A percentile compares a stretch with the other conserved stretches of the same genome.
These are phyloP conservation scores for Schizothecium vesticola DNA, from an alignment of 495 filamentous ascomycete genomes.

Conservation along the genomic window DNA sequence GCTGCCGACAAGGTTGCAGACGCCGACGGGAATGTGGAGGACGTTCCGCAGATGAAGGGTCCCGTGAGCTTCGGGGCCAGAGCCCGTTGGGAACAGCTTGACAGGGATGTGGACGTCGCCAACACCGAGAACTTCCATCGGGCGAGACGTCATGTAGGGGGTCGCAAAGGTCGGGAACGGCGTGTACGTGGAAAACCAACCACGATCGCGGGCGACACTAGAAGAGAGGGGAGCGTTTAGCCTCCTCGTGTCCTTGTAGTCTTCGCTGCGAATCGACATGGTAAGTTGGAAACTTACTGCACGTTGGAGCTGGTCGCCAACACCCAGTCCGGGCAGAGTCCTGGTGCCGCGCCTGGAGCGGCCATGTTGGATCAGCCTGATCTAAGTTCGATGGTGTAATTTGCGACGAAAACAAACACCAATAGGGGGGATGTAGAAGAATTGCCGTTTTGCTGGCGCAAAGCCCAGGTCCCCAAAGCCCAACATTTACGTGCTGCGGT, in stretches of 20 bases:
- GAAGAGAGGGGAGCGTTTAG: neutral
- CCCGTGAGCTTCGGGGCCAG: conserved; percentile 5
- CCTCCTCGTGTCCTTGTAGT: neutral
- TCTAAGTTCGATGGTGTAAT: neutral
- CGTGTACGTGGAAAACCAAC: neutral
- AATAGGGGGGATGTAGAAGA: no score
- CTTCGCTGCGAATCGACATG: neutral
- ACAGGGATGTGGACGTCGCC: conserved; percentile 10
- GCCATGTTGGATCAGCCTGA: neutral
- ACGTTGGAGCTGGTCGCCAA: neutral
- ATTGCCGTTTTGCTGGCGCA: no score
- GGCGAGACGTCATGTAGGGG: no score
- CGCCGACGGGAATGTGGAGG: conserved; percentile 2
- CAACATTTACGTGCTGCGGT: no score
- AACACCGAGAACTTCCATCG: no score
- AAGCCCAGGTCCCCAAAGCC: no score
- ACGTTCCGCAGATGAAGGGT: conserved; percentile 7
- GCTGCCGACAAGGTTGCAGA: conserved; percentile 8
- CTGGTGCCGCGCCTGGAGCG: neutral
- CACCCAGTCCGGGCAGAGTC: neutral
- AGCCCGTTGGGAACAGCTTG: conserved; percentile 1
- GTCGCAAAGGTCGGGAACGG: neutral
- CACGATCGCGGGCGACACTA: neutral
- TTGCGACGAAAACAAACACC: neutral
- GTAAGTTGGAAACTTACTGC: neutral